Evolutionary conservation across 345 rosid genomes (phyloP).

Genomic region (Citrus reticulata): DNA sequence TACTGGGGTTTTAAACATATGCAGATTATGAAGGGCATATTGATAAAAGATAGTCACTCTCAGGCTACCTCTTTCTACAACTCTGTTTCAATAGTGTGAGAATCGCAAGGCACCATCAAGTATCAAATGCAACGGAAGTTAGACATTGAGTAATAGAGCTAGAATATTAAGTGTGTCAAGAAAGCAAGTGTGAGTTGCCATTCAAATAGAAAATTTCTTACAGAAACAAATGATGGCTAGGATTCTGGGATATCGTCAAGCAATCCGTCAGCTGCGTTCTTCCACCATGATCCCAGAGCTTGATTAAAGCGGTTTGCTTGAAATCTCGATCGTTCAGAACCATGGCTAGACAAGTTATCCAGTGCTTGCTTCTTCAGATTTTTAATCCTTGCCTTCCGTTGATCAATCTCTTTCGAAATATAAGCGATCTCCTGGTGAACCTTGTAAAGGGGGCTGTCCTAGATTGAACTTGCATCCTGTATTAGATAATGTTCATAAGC

Average conservation of each 20-base stretch:
- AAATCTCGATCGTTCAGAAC: background rate
- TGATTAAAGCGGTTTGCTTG: background rate
- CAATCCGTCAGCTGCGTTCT: background rate
- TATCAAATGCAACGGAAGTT: too few relatives aligned
- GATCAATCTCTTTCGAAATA: background rate
- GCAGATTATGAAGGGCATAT: too few relatives aligned
- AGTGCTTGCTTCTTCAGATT: background rate
- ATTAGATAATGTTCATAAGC: background rate
- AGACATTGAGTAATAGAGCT: too few relatives aligned
- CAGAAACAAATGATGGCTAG: too few relatives aligned
- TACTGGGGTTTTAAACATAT: too few relatives aligned
- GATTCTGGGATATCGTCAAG: background rate
- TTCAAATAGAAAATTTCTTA: too few relatives aligned
- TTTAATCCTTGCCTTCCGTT: background rate
- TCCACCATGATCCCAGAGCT: background rate
- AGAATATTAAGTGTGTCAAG: too few relatives aligned
- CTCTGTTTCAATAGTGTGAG: too few relatives aligned
- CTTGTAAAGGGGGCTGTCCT: background rate
- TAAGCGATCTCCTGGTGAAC: background rate
- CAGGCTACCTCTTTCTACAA: too few relatives aligned
- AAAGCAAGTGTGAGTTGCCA: too few relatives aligned
- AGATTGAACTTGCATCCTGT: background rate
- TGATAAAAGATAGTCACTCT: too few relatives aligned
- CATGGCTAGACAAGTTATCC: background rate
- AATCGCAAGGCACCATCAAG: too few relatives aligned